Evolutionary conservation across 2,329 filamentous ascomycete genomes (phyloP).

Genomic region (Alternaria consortialis): DNA sequence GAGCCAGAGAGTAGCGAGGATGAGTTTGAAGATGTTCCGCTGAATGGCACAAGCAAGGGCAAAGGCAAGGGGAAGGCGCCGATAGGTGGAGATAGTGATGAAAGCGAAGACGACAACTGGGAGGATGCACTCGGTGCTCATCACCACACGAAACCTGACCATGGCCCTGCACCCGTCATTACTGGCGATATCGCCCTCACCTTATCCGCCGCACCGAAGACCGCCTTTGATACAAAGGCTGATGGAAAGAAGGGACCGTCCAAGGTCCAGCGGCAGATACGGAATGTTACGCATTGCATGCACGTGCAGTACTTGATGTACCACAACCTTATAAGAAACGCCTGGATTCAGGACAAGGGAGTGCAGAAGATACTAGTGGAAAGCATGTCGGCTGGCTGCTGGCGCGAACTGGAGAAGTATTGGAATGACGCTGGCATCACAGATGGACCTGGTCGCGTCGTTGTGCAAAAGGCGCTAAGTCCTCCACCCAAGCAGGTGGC

Average conservation of each 20-base stretch:
- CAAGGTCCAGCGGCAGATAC: conserved; percentile 82
- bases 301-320: conserved; percentile 89
- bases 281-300: conserved; percentile 82
- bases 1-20: conserved; percentile 54
- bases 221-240: conserved; percentile 47
- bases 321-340: conserved; percentile 77
- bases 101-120: conserved; percentile 53
- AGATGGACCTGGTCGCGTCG: conserved; percentile 79
- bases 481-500: conserved; percentile 68
- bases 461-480: conserved; percentile 66
- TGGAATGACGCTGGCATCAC: conserved; percentile 80
- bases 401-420: conserved; percentile 55
- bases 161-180: conserved; percentile 57
- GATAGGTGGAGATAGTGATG: conserved; percentile 44
- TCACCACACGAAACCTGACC: conserved; percentile 44
- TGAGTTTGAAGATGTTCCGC: conserved; percentile 60
- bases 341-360: conserved; percentile 48
- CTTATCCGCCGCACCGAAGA: conserved; percentile 52
- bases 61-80: conserved; percentile 55
- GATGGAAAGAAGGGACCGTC: conserved; percentile 83
- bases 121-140: conserved; percentile 50
- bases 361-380: conserved; percentile 46
- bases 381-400: conserved; percentile 42
- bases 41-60: conserved; percentile 37
- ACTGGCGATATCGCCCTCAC: conserved; percentile 79